A percentile compares a stretch with the other conserved stretches of the same genome.
Evolutionary conservation across 2,329 filamentous ascomycete genomes (phyloP).

Genomic region (Colletotrichum sp.): DNA sequence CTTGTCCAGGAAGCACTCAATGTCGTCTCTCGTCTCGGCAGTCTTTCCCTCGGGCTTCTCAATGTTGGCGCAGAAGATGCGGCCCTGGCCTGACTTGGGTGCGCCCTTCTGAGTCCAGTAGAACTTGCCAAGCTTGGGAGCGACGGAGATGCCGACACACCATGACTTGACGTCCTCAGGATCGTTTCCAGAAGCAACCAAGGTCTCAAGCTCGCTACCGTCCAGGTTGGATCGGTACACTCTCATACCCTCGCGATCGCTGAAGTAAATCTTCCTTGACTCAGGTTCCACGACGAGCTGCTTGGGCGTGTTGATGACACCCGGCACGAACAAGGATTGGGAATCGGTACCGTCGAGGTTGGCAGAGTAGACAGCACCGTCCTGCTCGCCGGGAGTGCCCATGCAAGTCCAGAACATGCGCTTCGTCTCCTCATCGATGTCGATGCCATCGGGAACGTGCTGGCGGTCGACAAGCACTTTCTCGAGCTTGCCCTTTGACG

Average conservation of each 20-base stretch:
- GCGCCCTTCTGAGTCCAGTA: conserved; percentile 68
- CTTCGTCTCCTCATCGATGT: conserved; percentile 32
- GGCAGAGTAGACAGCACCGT: conserved; percentile 49
- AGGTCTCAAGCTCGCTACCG: conserved; percentile 39
- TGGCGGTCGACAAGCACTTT: conserved; percentile 29
- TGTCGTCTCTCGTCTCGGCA: conserved; percentile 42
- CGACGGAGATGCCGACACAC: conserved; percentile 62
- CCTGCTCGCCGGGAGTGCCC: conserved; percentile 42
- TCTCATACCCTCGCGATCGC: conserved; percentile 48
- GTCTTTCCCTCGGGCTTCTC: conserved; percentile 37
- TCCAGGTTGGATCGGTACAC: conserved; percentile 44
- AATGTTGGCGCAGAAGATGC: conserved; percentile 57
- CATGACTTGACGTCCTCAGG: conserved; percentile 42
- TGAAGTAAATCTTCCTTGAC: conserved; percentile 42
- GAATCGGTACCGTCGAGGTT: conserved; percentile 55
- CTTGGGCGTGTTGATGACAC: conserved; percentile 54
- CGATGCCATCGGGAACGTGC: conserved; percentile 49
- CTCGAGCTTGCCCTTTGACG: conserved; percentile 24
- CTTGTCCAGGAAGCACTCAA: conserved; percentile 44
- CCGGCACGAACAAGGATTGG: conserved; percentile 44
- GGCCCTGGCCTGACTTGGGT: conserved; percentile 53
- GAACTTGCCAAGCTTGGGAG: conserved; percentile 44
- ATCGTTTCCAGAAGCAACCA: conserved; percentile 42
- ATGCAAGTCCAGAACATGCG: conserved; percentile 58
- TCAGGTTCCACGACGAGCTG: conserved; percentile 39